Evolutionary conservation across 2,329 filamentous ascomycete species (phyloP).

Genomic region (Ascochyta clinopodiicola): DNA sequence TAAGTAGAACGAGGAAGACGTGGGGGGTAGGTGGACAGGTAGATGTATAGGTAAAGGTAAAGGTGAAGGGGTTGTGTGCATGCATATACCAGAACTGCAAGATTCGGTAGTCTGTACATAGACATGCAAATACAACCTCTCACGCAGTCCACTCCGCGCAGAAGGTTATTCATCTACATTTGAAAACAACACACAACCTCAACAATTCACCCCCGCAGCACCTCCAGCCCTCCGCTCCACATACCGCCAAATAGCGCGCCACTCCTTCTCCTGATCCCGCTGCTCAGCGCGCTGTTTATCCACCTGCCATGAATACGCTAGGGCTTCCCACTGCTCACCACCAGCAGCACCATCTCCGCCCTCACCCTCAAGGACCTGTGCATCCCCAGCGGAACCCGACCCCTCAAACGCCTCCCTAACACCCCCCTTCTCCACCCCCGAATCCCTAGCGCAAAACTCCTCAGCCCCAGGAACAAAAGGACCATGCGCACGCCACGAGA

Average conservation of each 20-base stretch:
- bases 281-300: background rate
- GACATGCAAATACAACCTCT: no score
- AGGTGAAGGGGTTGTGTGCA: no score
- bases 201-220: background rate
- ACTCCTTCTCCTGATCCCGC: slow-evolving; percentile 7
- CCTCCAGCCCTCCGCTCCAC: slow-evolving; percentile 3
- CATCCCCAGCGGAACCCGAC: no score
- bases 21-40: no score
- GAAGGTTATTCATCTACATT: no score
- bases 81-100: no score
- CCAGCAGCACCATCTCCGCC: background rate
- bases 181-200: no score
- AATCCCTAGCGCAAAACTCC: slow-evolving; percentile 1
- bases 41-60: no score
- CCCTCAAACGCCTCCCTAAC: slow-evolving; percentile 31
- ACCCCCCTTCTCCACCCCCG: slow-evolving; percentile 19
- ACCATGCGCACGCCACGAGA: slow-evolving; percentile 38
- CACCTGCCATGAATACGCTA: slow-evolving; percentile 4
- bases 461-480: slow-evolving; percentile 12
- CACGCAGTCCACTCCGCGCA: no score
- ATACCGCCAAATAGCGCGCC: slow-evolving; percentile 10
- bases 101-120: no score
- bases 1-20: no score
- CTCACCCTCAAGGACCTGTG: background rate
- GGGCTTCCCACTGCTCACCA: background rate